Evolutionary conservation across 306 rosid genomes (phyloP), one percentile per base, ranked within the genome.

Genomic region (Cyclanthera cordifolia): DNA sequence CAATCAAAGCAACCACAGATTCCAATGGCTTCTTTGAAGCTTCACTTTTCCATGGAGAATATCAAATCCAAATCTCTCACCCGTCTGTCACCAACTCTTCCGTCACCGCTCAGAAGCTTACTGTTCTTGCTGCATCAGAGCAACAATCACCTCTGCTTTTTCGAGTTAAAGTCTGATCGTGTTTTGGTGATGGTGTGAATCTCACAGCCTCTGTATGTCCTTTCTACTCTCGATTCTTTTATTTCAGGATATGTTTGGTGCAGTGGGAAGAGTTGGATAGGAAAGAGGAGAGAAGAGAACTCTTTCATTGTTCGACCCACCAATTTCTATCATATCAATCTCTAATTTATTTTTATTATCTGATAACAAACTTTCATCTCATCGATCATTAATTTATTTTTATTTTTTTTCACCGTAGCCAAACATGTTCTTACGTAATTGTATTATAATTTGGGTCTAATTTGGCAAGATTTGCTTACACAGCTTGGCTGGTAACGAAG

Each of bases 31-130:
- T 57, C 58, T 79, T 73, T 66, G 82, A 81, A 69, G 28, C 79
- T 4, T 74, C 77, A 16, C 78, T 84, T 57, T 74, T 68, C 53
- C 82, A 81, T 69, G 88, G 88, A 61, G 85, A 81, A 17, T 81
- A 81, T 19, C 50, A 81, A 27, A 53, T 84, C 28, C 70, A 69
- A 23, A 65, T 72, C 50, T 28, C 30, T 37, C 82, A 76, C 23
- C 83, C 79, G 3, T 28, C 50, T 14, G 45, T 60, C 23, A n/a
- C 25, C 56, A 68, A 55, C 72, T 50, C 69, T 4, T 64, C 74
- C 58, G 64, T 55, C 72, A 27, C 21, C 23, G 69, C 69, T 64
- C 69, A 64, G 20, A 64, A 64, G n/a, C 46, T 64, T 0, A 64
- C 37, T 43, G 69, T 64, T 64, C 0, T 64, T 43, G 34, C 53